phyloP scores from a whole-genome alignment of 768 basidiomycete genomes.

The Auriscalpium vulgare region DNA sequence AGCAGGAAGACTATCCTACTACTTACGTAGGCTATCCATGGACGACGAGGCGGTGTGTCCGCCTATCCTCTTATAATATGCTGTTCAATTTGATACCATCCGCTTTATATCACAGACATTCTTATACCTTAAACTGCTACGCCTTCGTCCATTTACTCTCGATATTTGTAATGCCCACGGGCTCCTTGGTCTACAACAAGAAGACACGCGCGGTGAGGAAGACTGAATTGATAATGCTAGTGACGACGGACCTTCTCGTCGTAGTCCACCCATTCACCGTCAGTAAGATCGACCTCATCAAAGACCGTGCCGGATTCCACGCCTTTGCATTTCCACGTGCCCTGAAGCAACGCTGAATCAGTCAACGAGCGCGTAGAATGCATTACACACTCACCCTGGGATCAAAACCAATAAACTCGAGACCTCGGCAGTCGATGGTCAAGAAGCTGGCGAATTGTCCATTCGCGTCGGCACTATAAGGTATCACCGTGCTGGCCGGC shows the following conservation, averaged over 20 bases:
- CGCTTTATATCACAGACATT: constrained; percentile 1
- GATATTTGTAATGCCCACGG: constrained; percentile 66
- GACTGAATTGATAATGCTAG: too few species aligned
- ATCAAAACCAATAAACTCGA: constrained; percentile 77
- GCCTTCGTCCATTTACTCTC: constrained; percentile 64
- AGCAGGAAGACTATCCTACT: too few species aligned
- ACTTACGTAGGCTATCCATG: too few species aligned
- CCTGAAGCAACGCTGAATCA: constrained; percentile 35
- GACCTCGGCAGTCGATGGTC: constrained; percentile 76
- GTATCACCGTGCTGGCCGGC: constrained; percentile 32
- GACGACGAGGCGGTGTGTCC: background rate
- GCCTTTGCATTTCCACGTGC: constrained; percentile 72
- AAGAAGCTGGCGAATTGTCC: constrained; percentile 58
- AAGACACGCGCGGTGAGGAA: background rate
- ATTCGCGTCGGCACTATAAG: constrained; percentile 55
- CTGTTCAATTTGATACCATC: background rate
- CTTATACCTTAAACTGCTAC: constrained; percentile 14
- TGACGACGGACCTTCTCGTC: constrained; percentile 68
- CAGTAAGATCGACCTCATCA: constrained; percentile 53
- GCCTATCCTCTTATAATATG: background rate
- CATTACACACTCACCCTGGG: constrained; percentile 41
- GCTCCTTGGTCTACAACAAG: constrained; percentile 39
- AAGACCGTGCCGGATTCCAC: constrained; percentile 47
- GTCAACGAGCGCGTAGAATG: background rate
- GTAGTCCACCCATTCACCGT: constrained; percentile 80